Conservation (phyloP, 352 stramenopile species). For the Phytophthora tubulina region DNA sequence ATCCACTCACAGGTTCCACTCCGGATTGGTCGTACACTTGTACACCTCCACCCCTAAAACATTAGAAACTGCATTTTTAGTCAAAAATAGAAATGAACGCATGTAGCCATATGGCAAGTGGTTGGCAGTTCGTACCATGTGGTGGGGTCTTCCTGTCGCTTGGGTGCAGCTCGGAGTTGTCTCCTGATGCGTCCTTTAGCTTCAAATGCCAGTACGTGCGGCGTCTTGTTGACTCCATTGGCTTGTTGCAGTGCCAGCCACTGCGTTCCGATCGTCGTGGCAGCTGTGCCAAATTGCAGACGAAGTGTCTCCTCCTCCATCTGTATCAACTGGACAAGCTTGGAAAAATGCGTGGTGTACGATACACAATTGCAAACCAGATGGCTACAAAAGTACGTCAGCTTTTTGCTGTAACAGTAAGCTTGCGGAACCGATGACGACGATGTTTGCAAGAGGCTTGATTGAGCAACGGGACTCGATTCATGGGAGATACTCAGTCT, state of each 20-base stretch:
- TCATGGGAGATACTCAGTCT: background rate
- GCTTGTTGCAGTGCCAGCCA: constrained; percentile 56
- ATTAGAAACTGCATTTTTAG: background rate
- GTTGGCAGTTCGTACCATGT: constrained; percentile 48
- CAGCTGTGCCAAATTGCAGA: constrained; percentile 76
- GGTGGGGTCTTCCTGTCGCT: constrained; percentile 39
- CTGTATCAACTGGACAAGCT: background rate
- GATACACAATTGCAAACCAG: background rate
- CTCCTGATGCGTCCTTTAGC: constrained; percentile 63
- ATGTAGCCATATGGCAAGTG: background rate
- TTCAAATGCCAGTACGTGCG: constrained; percentile 75
- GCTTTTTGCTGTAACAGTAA: no score
- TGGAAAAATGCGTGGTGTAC: constrained; percentile 9
- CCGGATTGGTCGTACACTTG: constrained; percentile 74
- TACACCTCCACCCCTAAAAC: constrained; percentile 58
- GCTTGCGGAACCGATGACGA: background rate
- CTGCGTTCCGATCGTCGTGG: constrained; percentile 75
- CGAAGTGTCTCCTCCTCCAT: constrained; percentile 66
- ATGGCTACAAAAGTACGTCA: constrained; percentile 16
- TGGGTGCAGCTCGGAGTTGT: constrained; percentile 24
- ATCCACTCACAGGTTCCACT: constrained; percentile 12
- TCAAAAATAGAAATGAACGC: background rate
- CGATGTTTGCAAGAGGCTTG: background rate
- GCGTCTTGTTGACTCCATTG: constrained; percentile 52
- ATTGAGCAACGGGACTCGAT: background rate